phyloP scores from a whole-genome alignment of 306 rosid species.

The Mimosa pudica region DNA sequence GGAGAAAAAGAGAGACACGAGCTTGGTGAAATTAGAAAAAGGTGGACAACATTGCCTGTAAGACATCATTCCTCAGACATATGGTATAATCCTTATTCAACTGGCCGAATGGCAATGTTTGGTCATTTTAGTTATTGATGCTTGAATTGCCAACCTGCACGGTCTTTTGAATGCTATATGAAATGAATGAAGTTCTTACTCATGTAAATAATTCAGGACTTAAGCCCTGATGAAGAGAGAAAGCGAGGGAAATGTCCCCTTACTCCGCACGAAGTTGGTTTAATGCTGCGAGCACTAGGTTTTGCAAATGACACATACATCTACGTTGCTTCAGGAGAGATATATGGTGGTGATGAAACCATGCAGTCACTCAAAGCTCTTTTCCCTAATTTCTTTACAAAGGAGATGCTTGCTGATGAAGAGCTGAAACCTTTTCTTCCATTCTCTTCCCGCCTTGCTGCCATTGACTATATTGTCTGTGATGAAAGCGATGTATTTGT shows the following conservation, averaged over 20 bases:
- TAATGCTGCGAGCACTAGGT: constrained; percentile 92
- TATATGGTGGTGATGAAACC: constrained; percentile 97
- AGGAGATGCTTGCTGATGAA: constrained; percentile 85
- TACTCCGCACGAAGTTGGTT: constrained; percentile 93
- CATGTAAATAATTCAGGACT: constrained; percentile 55
- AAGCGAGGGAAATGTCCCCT: constrained; percentile 98
- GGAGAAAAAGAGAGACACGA: constrained; percentile 92
- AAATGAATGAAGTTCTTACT: constrained; percentile 33
- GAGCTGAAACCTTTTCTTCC: constrained; percentile 88
- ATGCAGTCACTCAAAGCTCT: constrained; percentile 86
- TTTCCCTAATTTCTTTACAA: constrained; percentile 89
- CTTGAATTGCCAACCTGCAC: constrained; percentile 25
- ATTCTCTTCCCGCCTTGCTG: constrained; percentile 95
- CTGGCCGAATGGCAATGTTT: constrained; percentile 19
- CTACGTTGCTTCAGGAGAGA: constrained; percentile 96
- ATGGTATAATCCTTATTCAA: constrained; percentile 13
- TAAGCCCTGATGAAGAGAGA: constrained; percentile 84
- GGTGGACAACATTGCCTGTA: constrained; percentile 97
- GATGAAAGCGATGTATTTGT: constrained; percentile 95
- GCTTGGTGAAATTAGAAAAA: constrained; percentile 91
- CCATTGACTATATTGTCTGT: constrained; percentile 92
- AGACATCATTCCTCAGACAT: constrained; percentile 48
- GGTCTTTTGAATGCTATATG: constrained; percentile 4
- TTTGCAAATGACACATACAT: constrained; percentile 82
- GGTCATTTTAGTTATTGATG: constrained; percentile 6